Conservation (phyloP, 768 basidiomycete species). For the Leccinum subgranulosum region DNA sequence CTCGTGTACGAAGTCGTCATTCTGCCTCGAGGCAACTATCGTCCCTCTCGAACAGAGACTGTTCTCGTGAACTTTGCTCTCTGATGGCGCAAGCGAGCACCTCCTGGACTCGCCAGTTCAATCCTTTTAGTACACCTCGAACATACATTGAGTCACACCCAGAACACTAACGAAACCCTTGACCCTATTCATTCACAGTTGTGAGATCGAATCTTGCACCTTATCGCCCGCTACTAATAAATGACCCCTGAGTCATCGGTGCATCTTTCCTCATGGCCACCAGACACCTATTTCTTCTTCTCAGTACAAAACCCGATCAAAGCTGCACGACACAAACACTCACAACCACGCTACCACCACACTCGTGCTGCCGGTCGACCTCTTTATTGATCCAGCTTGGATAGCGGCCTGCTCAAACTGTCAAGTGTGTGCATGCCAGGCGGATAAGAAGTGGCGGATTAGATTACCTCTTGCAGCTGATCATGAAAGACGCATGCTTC, state of each 20-base stretch:
- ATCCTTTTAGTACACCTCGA: neutral
- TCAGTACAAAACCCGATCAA: neutral
- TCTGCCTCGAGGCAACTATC: constrained; percentile 19
- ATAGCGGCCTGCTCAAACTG: neutral
- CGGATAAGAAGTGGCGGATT: neutral
- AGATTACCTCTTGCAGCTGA: neutral
- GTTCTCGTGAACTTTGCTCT: neutral
- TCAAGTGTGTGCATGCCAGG: neutral
- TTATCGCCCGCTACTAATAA: neutral
- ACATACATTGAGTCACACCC: neutral
- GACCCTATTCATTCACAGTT: neutral
- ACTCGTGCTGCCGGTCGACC: neutral
- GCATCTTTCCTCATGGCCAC: neutral
- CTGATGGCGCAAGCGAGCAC: neutral
- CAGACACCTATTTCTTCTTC: neutral
- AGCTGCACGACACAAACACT: neutral
- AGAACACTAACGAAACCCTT: neutral
- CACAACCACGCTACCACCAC: neutral
- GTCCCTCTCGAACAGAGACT: neutral
- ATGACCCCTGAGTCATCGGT: neutral
- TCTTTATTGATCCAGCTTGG: neutral
- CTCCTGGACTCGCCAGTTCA: neutral
- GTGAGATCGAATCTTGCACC: neutral
- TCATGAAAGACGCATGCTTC: constrained; percentile 8
- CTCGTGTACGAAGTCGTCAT: constrained; percentile 18